Evolutionary conservation across 768 basidiomycete genomes (phyloP), one percentile per base, ranked within the genome.

Genomic region (Chalciporus chontae): DNA sequence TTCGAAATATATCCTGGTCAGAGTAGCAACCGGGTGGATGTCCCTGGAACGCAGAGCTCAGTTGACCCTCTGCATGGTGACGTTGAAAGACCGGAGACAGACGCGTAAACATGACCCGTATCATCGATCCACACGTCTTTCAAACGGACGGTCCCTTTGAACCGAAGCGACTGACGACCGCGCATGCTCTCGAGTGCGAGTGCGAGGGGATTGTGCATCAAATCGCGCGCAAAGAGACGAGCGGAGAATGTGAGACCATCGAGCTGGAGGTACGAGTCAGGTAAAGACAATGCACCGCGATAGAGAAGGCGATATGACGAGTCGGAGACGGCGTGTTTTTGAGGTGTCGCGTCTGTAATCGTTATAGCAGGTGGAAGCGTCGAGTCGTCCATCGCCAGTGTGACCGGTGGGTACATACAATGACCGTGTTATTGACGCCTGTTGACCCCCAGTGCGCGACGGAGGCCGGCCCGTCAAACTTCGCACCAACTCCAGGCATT

Each of bases 141-240:
- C 34, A 87, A 64, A 24, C 69, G 72, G 15, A 78, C 74, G 0
- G 73, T 71, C 3, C 80, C 84, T 43, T 80, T 69, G 51, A 86
- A 76, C 31, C 79, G 73, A 17, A 90, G 67, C 21, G 77, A 77
- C 1, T 83, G 84, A 17, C 85, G 68, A 15, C 86, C 84, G 34
- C 87, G 86, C 86, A 90, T 88, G 65, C 81, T 87, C 67, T 90
- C 88, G 44, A 90, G 63, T 0, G 85, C 82, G 18, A 90, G 66
- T 4, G 88, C 84, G 11, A 90, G 71, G 0, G 83, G 81, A 54
- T 85, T 87, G 53, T 84, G 71, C 18, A 90, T 73, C 13, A 90
- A 69, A 15, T 73, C 71, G 9, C 53, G 40, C 1, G 53, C 48
- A 5, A 36, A 48, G 19, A 60, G 62, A 0, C 73, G 73, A 1